Conservation (phyloP, 495 filamentous ascomycete genomes). For the Annulohypoxylon bovei region DNA sequence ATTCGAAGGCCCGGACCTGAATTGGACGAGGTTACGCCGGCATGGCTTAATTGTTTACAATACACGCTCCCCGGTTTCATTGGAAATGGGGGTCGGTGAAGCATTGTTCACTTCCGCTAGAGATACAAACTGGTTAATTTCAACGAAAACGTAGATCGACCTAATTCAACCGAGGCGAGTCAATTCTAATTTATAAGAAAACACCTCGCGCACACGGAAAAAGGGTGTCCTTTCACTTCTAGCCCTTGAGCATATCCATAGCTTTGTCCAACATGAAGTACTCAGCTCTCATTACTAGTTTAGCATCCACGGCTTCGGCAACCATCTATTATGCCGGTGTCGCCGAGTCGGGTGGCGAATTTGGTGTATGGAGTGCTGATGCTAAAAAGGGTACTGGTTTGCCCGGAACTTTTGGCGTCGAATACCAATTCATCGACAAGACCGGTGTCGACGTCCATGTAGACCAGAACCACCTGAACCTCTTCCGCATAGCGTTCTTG, state of each 20-base stretch:
- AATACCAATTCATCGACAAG: conserved; percentile 62
- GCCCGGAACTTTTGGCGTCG: conserved; percentile 60
- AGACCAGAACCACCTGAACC: conserved; percentile 60
- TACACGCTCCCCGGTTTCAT: background rate
- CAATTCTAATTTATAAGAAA: conserved; percentile 25
- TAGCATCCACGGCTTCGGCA: conserved; percentile 50
- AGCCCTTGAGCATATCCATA: background rate
- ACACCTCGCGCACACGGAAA: background rate
- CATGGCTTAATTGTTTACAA: background rate
- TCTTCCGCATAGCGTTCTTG: conserved; percentile 64
- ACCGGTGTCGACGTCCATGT: conserved; percentile 57
- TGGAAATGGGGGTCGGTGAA: background rate
- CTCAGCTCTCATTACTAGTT: conserved; percentile 42
- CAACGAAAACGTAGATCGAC: background rate
- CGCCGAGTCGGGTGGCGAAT: conserved; percentile 63
- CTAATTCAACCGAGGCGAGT: background rate
- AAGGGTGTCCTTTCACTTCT: background rate
- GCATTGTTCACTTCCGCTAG: background rate
- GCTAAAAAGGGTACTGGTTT: conserved; percentile 55
- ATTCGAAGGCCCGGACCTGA: conserved; percentile 1
- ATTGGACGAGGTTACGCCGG: conserved; percentile 13
- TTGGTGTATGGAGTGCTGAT: conserved; percentile 58
- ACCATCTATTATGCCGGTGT: conserved; percentile 66
- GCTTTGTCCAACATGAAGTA: conserved; percentile 43
- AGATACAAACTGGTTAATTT: conserved; percentile 6